phyloP scores from a whole-genome alignment of 192 early-diverging fungal genomes.

The Jimgerdemannia flammicorona region DNA sequence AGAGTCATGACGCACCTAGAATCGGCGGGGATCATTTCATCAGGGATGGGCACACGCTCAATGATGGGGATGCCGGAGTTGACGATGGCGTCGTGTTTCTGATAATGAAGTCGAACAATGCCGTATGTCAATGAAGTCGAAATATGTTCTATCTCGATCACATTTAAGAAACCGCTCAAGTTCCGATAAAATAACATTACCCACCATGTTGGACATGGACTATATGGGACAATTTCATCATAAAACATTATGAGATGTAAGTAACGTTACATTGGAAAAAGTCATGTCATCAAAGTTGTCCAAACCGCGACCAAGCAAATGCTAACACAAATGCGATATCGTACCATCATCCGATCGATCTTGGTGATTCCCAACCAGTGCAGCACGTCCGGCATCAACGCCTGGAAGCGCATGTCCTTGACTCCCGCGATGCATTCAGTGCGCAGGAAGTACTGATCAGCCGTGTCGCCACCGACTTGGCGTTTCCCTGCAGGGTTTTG shows the following conservation, averaged over 20 bases:
- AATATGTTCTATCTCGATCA: no score
- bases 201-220: constrained; percentile 72
- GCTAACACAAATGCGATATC: no score
- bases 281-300: no score
- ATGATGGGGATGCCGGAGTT: constrained; percentile 82
- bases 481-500: constrained; percentile 37
- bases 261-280: no score
- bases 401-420: constrained; percentile 97
- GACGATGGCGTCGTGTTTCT: constrained; percentile 94
- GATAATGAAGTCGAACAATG: constrained; percentile 1
- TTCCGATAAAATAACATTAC: neutral
- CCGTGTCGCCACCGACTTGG: constrained; percentile 83
- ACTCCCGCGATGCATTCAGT: constrained; percentile 88
- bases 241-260: no score
- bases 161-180: no score
- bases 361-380: constrained; percentile 94
- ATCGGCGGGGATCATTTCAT: constrained; percentile 85
- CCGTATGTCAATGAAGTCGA: no score
- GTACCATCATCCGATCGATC: constrained; percentile 87
- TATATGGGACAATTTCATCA: constrained; percentile 4
- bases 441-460: constrained; percentile 83
- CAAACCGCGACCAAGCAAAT: no score
- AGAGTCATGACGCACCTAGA: constrained; percentile 32
- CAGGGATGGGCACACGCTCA: constrained; percentile 86
- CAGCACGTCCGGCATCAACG: constrained; percentile 93